phyloP scores from a whole-genome alignment of 768 basidiomycete species.

The Pleurotus ostreatus region DNA sequence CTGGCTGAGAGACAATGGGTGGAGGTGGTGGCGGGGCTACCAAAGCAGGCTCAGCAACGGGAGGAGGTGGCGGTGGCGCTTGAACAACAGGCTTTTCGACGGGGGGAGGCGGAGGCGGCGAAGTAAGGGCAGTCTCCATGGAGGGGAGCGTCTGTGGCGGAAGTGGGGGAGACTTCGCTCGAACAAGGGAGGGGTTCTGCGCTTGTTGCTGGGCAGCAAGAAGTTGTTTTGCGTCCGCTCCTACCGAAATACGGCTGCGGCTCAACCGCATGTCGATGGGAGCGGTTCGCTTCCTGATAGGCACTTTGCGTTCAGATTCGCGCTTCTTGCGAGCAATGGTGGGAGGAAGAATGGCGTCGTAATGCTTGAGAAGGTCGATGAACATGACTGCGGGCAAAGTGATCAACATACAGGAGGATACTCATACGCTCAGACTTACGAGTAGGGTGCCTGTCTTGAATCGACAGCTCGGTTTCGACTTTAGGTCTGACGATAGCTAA shows the following conservation, averaged over 20 bases:
- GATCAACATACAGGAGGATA: background rate
- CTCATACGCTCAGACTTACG: slow-evolving; percentile 35
- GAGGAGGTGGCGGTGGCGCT: slow-evolving; percentile 12
- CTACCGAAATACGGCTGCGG: slow-evolving; percentile 69
- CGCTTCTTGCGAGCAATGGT: slow-evolving; percentile 82
- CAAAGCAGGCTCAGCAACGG: slow-evolving; percentile 10
- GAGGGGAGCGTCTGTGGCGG: slow-evolving; percentile 14
- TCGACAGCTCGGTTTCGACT: slow-evolving; percentile 75
- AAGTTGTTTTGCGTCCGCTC: slow-evolving; percentile 65
- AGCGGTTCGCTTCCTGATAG: slow-evolving; percentile 81
- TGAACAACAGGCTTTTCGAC: slow-evolving; percentile 8
- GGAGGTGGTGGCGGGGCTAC: slow-evolving; percentile 20
- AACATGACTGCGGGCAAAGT: slow-evolving; percentile 56
- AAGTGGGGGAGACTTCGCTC: slow-evolving; percentile 31
- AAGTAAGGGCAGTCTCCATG: slow-evolving; percentile 12
- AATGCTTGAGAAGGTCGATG: slow-evolving; percentile 78
- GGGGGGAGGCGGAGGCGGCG: slow-evolving; percentile 19
- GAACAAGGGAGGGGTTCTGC: slow-evolving; percentile 43
- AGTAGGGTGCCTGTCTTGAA: slow-evolving; percentile 87
- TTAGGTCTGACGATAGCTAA: slow-evolving; percentile 81
- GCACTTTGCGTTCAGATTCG: slow-evolving; percentile 82
- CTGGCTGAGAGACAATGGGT: slow-evolving; percentile 12
- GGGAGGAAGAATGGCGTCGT: slow-evolving; percentile 70
- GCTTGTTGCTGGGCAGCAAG: slow-evolving; percentile 67
- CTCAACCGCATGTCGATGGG: slow-evolving; percentile 87